phyloP scores from a whole-genome alignment of 1,284 basidiomycete species.

The Malassezia vespertilionis region DNA sequence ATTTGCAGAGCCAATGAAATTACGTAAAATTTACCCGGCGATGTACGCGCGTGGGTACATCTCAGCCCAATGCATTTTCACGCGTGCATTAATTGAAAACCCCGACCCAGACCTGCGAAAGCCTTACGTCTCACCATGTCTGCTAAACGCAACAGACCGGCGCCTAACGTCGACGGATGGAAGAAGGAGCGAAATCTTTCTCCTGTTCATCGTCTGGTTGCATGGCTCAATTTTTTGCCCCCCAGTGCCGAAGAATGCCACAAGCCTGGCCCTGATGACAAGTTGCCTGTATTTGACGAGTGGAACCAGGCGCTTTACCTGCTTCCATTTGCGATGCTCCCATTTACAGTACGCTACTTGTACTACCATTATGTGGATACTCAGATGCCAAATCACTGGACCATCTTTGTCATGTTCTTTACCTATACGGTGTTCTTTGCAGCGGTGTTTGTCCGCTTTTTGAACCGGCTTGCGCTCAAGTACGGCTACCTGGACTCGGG shows the following conservation, averaged over 20 bases:
- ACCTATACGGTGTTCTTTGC: conserved; percentile 4
- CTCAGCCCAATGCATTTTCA: no score
- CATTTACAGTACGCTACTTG: neutral
- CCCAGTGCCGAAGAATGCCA: neutral
- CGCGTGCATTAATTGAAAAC: no score
- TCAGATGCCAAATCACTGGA: neutral
- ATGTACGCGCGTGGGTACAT: no score
- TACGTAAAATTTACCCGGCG: no score
- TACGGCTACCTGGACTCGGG: conserved; percentile 36
- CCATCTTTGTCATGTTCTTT: conserved; percentile 5
- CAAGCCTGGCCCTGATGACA: neutral
- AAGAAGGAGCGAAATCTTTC: neutral
- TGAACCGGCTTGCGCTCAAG: conserved; percentile 16
- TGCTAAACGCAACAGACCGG: neutral
- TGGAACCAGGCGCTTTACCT: conserved; percentile 4
- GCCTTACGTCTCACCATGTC: no score
- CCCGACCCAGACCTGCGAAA: no score
- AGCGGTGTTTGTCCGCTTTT: neutral
- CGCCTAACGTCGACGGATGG: conserved; percentile 7
- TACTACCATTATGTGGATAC: conserved; percentile 3
- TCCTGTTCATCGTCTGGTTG: neutral
- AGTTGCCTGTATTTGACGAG: conserved; percentile 4
- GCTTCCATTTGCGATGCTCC: conserved; percentile 1
- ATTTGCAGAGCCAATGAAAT: no score
- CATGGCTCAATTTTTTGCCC: neutral